Conservation (phyloP, 495 filamentous ascomycete species). For the Aspergillus carlsbadensis region DNA sequence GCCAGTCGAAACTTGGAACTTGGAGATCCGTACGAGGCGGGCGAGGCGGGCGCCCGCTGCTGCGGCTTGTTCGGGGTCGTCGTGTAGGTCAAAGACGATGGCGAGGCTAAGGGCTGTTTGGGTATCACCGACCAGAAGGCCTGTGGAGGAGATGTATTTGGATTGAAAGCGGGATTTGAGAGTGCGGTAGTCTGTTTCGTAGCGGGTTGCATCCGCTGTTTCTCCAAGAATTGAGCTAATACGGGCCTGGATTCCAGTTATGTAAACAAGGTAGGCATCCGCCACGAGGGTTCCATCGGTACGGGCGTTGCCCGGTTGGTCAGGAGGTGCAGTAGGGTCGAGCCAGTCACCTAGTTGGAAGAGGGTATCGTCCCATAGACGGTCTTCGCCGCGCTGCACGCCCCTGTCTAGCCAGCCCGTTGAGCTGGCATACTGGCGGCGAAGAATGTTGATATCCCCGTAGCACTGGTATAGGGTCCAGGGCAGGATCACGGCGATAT, state of each 20-base stretch:
- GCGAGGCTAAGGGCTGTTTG: constrained; percentile 49
- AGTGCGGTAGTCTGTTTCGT: constrained; percentile 19
- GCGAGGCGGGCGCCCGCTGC: constrained; percentile 34
- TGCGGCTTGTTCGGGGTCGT: constrained; percentile 28
- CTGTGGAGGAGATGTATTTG: constrained; percentile 43
- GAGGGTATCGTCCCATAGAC: constrained; percentile 35
- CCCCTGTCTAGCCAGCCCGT: constrained; percentile 48
- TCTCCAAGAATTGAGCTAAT: constrained; percentile 26
- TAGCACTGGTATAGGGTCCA: constrained; percentile 45
- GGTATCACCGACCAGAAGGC: constrained; percentile 42
- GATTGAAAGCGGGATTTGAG: constrained; percentile 38
- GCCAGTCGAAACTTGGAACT: constrained; percentile 50
- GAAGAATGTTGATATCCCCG: constrained; percentile 42
- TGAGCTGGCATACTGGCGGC: constrained; percentile 44
- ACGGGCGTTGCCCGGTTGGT: constrained; percentile 39
- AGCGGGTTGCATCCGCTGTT: constrained; percentile 25
- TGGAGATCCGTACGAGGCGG: constrained; percentile 32
- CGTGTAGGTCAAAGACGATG: constrained; percentile 44
- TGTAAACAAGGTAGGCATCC: constrained; percentile 50
- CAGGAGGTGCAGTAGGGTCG: constrained; percentile 48
- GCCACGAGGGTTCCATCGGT: constrained; percentile 46
- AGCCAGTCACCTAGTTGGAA: constrained; percentile 56
- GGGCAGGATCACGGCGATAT: constrained; percentile 45
- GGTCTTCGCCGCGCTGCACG: constrained; percentile 37
- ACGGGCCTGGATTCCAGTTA: constrained; percentile 34